Evolutionary conservation across 2,329 filamentous ascomycete genomes (phyloP).

Genomic region (Remersonia thermophila): DNA sequence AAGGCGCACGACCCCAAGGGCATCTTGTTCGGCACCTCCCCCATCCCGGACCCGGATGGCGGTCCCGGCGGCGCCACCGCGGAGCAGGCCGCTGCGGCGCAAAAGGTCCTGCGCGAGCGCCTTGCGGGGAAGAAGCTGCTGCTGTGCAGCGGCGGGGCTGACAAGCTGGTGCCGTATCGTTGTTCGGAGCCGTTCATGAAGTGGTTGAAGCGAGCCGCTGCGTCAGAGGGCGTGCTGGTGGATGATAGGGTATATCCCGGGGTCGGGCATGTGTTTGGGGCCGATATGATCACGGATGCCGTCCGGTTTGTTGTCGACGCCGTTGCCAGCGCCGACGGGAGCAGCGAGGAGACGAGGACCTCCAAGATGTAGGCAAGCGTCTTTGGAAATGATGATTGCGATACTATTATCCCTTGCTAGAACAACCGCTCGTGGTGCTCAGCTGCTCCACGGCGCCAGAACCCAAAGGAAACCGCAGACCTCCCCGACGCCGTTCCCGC

Average conservation of each 20-base stretch:
- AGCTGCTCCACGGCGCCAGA: no score
- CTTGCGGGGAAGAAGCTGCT: slow-evolving; percentile 53
- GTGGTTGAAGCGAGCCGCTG: slow-evolving; percentile 32
- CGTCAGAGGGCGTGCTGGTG: slow-evolving; percentile 31
- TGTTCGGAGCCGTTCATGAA: slow-evolving; percentile 47
- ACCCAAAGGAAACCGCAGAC: no score
- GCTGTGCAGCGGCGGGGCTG: slow-evolving; percentile 51
- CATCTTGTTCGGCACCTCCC: slow-evolving; percentile 49
- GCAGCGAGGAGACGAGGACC: slow-evolving; percentile 8
- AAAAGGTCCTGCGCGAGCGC: slow-evolving; percentile 36
- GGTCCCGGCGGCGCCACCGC: neutral
- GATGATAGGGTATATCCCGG: slow-evolving; percentile 57
- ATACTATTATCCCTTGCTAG: no score
- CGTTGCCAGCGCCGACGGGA: slow-evolving; percentile 24
- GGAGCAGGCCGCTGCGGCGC: slow-evolving; percentile 12
- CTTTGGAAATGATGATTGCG: neutral
- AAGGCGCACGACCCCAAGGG: slow-evolving; percentile 61
- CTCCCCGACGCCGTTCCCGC: no score
- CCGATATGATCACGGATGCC: slow-evolving; percentile 54
- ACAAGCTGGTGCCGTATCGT: slow-evolving; percentile 61
- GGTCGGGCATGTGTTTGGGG: slow-evolving; percentile 56
- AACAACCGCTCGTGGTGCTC: no score
- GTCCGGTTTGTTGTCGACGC: slow-evolving; percentile 47
- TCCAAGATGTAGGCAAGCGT: slow-evolving; percentile 19
- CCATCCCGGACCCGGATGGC: slow-evolving; percentile 9